Conservation (phyloP, 2,329 filamentous ascomycete genomes). For the Microthyrium microscopicum region DNA sequence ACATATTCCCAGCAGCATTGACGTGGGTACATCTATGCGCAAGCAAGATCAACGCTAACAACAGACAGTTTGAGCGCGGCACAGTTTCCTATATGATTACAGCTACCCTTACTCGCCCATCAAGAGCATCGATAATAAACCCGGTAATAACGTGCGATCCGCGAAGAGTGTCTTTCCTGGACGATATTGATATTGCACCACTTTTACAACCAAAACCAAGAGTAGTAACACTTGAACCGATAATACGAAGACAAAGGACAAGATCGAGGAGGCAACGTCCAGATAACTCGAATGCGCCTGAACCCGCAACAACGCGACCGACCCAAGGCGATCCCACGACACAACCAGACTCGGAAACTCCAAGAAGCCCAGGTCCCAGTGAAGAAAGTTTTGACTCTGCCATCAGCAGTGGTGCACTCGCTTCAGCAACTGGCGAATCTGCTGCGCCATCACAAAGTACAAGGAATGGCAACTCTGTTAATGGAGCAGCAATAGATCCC, state of each 20-base stretch:
- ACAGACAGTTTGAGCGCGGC: slow-evolving; percentile 75
- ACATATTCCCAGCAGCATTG: slow-evolving; percentile 76
- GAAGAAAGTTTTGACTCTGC: slow-evolving; percentile 31
- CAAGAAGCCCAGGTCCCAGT: slow-evolving; percentile 29
- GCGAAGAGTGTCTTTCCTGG: slow-evolving; percentile 62
- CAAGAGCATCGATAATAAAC: slow-evolving; percentile 67
- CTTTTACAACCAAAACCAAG: slow-evolving; percentile 59
- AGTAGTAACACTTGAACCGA: slow-evolving; percentile 73
- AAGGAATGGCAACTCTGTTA: slow-evolving; percentile 30
- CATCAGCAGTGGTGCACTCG: slow-evolving; percentile 43
- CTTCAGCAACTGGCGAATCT: slow-evolving; percentile 27
- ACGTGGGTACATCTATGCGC: slow-evolving; percentile 42
- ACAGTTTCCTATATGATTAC: slow-evolving; percentile 85
- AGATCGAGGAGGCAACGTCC: slow-evolving; percentile 30
- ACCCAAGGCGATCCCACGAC: slow-evolving; percentile 2
- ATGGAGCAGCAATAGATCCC: slow-evolving; percentile 18
- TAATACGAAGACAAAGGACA: slow-evolving; percentile 52
- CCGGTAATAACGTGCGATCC: slow-evolving; percentile 66
- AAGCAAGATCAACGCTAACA: slow-evolving; percentile 11
- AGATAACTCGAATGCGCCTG: neutral
- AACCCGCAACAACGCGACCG: neutral
- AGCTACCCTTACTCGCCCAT: slow-evolving; percentile 76
- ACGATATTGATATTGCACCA: slow-evolving; percentile 69
- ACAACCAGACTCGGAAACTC: slow-evolving; percentile 16
- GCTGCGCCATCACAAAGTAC: slow-evolving; percentile 21